A percentile compares a stretch with the other conserved stretches of the same genome.
phyloP scores from a whole-genome alignment of 2,329 filamentous ascomycete species.

The Macrophomina tecta region DNA sequence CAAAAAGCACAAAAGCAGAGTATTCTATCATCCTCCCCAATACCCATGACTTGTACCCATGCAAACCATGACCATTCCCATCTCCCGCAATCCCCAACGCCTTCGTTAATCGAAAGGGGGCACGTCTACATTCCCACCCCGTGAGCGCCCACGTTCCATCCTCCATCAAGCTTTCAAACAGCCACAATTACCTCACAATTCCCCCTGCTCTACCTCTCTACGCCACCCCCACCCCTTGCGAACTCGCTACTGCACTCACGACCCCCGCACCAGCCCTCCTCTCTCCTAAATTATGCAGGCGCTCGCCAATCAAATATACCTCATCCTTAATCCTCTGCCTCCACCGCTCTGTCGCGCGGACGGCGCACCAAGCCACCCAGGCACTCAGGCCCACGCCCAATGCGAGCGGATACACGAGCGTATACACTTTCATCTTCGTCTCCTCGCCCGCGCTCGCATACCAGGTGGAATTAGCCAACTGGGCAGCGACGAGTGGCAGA shows the following conservation, averaged over 20 bases:
- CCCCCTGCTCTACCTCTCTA: too few relatives aligned
- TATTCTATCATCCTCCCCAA: too few relatives aligned
- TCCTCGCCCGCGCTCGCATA: conserved; percentile 52
- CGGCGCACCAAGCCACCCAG: conserved; percentile 57
- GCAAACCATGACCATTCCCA: too few relatives aligned
- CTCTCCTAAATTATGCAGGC: conserved; percentile 91
- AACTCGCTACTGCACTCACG: neutral
- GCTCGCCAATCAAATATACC: conserved; percentile 92
- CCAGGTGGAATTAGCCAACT: conserved; percentile 53
- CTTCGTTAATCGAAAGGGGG: too few relatives aligned
- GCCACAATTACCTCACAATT: too few relatives aligned
- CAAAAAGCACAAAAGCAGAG: too few relatives aligned
- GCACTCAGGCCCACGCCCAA: conserved; percentile 54
- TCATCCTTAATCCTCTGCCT: conserved; percentile 85
- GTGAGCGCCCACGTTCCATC: too few relatives aligned
- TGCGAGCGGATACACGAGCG: conserved; percentile 76
- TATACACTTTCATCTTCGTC: conserved; percentile 51
- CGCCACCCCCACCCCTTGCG: too few relatives aligned
- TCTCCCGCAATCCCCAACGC: too few relatives aligned
- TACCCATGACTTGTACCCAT: too few relatives aligned
- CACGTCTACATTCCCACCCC: too few relatives aligned
- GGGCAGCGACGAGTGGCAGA: conserved; percentile 67
- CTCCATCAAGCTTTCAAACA: too few relatives aligned
- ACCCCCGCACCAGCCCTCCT: conserved; percentile 37
- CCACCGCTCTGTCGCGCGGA: conserved; percentile 73